Conservation (phyloP, 768 basidiomycete genomes). For the Lentinula detonsa region DNA sequence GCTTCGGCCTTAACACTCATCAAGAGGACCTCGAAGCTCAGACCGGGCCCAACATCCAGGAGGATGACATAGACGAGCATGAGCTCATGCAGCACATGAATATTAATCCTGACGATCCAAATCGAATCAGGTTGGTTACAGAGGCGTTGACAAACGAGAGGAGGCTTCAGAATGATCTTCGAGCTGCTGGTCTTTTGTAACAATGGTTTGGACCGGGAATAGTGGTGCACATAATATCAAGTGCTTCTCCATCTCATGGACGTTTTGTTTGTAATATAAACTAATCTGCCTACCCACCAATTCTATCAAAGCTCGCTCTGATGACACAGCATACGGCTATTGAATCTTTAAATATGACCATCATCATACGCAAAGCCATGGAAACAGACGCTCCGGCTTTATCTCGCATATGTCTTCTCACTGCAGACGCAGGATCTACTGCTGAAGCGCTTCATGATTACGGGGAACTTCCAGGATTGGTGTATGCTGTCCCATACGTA, state of each 20-base stretch:
- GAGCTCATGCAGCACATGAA: slow-evolving; percentile 27
- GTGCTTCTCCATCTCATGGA: background rate
- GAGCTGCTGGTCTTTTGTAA: slow-evolving; percentile 61
- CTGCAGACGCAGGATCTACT: slow-evolving; percentile 64
- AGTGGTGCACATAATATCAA: background rate
- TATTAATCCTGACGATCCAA: slow-evolving; percentile 32
- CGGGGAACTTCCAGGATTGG: slow-evolving; percentile 61
- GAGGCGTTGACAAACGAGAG: slow-evolving; percentile 49
- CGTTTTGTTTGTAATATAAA: background rate
- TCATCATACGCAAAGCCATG: slow-evolving; percentile 51
- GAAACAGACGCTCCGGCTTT: slow-evolving; percentile 49
- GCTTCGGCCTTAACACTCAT: slow-evolving; percentile 33
- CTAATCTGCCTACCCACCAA: background rate
- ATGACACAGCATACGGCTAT: no score
- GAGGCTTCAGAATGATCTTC: slow-evolving; percentile 51
- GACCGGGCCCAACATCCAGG: slow-evolving; percentile 25
- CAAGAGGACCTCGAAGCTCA: slow-evolving; percentile 16
- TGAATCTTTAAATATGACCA: slow-evolving; percentile 22
- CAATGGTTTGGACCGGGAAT: background rate
- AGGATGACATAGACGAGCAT: slow-evolving; percentile 12
- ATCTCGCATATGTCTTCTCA: slow-evolving; percentile 69
- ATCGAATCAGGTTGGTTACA: slow-evolving; percentile 34
- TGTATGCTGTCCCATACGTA: slow-evolving; percentile 74
- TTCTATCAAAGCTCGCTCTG: no score
- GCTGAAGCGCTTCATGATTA: slow-evolving; percentile 57